Evolutionary conservation across 2,329 filamentous ascomycete species (phyloP).

Genomic region (Microsporum canis): DNA sequence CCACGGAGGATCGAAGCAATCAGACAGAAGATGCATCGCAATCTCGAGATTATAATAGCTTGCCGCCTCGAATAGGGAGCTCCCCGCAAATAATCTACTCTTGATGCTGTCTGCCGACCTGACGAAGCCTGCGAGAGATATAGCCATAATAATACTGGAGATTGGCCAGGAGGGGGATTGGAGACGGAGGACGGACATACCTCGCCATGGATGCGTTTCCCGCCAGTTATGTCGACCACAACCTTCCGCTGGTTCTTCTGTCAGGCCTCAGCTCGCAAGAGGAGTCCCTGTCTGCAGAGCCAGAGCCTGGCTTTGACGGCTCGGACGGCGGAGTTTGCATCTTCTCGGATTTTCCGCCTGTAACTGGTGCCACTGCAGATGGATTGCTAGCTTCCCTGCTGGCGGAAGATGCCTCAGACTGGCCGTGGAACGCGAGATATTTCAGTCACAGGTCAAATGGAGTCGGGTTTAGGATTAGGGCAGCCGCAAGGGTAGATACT

Average conservation of each 20-base stretch:
- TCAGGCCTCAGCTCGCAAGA: conserved; percentile 52
- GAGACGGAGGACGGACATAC: no score
- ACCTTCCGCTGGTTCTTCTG: conserved; percentile 71
- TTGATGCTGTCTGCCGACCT: no score
- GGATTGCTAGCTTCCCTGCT: conserved; percentile 56
- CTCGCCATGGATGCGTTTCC: conserved; percentile 36
- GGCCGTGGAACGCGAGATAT: conserved; percentile 56
- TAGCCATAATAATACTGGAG: no score
- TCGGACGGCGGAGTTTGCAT: conserved; percentile 46
- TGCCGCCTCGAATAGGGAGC: not conserved
- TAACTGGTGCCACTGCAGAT: conserved; percentile 55
- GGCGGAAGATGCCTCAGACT: conserved; percentile 50
- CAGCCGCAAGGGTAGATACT: conserved; percentile 65
- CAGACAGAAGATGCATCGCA: not conserved
- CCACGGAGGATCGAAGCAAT: no score
- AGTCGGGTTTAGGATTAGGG: conserved; percentile 56
- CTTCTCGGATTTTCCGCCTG: conserved; percentile 56
- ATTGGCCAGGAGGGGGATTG: no score
- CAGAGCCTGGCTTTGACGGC: conserved; percentile 11
- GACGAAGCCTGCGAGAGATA: no score
- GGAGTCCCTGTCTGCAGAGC: conserved; percentile 21
- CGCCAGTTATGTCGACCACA: conserved; percentile 67
- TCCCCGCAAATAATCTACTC: not conserved
- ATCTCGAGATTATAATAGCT: not conserved
- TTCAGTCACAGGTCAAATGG: conserved; percentile 39